These are phyloP conservation scores for Hericium coralloides DNA, from an alignment of 768 basidiomycete species.

Conservation along the genomic window DNA sequence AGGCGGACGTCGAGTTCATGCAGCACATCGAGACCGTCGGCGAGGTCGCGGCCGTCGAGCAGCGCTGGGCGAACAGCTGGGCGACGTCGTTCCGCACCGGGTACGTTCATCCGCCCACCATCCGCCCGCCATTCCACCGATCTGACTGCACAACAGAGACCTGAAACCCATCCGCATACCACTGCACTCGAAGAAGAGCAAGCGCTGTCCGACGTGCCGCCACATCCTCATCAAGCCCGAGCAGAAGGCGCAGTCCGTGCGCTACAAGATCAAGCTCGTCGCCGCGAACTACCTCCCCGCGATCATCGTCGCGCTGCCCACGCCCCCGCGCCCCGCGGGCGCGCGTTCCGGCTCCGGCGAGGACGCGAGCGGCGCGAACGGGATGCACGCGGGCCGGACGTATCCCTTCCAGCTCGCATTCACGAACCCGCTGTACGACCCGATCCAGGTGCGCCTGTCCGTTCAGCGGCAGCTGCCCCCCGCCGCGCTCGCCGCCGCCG, in stretches of 20 bases:
- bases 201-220: conserved; percentile 88
- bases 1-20: conserved; percentile 65
- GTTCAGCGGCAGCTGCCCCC: conserved; percentile 51
- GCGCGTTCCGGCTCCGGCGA: conserved; percentile 29
- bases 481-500: conserved; percentile 23
- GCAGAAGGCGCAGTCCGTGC: conserved; percentile 86
- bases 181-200: conserved; percentile 87
- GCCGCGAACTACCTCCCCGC: conserved; percentile 91
- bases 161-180: conserved; percentile 86
- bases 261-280: conserved; percentile 96
- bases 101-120: conserved; percentile 36
- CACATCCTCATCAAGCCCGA: conserved; percentile 99
- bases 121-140: not conserved
- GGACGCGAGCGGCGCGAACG: conserved; percentile 25
- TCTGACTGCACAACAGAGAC: conserved; percentile 39
- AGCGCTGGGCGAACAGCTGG: conserved; percentile 82
- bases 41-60: conserved; percentile 63
- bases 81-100: conserved; percentile 49
- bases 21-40: conserved; percentile 49
- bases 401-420: conserved; percentile 87
- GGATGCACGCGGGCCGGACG: conserved; percentile 65
- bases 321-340: conserved; percentile 30
- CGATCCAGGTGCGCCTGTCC: conserved; percentile 84
- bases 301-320: conserved; percentile 62
- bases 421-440: conserved; percentile 94